Conservation (phyloP, 208 protist genomes). For the Leishmania amazonensis region DNA sequence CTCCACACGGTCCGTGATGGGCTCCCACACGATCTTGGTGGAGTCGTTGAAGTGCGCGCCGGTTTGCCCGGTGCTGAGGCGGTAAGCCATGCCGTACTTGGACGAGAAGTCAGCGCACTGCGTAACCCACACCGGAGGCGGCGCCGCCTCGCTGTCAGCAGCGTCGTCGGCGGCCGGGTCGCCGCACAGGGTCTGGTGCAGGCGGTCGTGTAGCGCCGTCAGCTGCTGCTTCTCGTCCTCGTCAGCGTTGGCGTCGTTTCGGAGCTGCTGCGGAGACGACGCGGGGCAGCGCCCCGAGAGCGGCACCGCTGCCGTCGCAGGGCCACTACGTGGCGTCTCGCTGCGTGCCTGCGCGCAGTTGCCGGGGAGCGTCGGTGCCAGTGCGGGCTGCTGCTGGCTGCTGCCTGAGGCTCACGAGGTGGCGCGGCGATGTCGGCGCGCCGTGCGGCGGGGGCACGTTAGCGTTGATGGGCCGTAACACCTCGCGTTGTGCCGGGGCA, state of each 20-base stretch:
- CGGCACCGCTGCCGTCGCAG: constrained; percentile 14
- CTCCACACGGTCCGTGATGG: constrained; percentile 69
- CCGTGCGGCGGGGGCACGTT: constrained; percentile 35
- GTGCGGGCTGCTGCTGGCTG: constrained; percentile 1
- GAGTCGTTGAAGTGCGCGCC: constrained; percentile 98
- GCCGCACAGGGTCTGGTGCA: constrained; percentile 64
- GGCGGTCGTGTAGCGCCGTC: constrained; percentile 64
- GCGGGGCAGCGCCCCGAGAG: constrained; percentile 17
- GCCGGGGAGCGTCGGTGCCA: constrained; percentile 8
- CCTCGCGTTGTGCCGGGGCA: constrained; percentile 39
- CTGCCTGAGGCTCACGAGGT: constrained; percentile 20
- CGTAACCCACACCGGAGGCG: constrained; percentile 87
- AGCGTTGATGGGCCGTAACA: constrained; percentile 52
- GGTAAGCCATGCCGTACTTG: constrained; percentile 98
- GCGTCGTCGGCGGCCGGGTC: constrained; percentile 16
- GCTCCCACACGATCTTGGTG: constrained; percentile 95
- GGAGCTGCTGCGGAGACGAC: neutral
- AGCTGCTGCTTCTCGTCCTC: constrained; percentile 55
- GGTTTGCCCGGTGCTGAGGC: constrained; percentile 91
- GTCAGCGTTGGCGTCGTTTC: constrained; percentile 22
- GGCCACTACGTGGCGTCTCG: constrained; percentile 9
- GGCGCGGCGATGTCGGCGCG: constrained; percentile 21
- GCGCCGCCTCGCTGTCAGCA: constrained; percentile 16
- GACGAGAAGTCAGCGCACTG: constrained; percentile 95
- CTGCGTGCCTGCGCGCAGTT: constrained; percentile 12